phyloP scores from a whole-genome alignment of 169 alveolate species.

The Eimeria praecox region DNA sequence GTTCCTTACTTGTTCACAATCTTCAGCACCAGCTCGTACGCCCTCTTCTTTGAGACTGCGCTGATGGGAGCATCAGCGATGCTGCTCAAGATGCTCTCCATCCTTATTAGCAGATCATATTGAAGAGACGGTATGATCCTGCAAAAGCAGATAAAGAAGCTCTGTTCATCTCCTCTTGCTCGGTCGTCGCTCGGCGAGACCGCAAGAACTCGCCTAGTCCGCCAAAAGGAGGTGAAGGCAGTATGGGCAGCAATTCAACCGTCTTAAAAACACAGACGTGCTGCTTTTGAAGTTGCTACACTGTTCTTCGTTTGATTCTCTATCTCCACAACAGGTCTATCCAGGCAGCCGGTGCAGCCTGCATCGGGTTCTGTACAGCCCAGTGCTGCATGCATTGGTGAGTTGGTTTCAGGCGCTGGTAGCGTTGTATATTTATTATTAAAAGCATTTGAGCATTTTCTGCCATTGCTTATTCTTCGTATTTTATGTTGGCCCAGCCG shows the following conservation, averaged over 20 bases:
- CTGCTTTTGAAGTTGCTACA: not conserved
- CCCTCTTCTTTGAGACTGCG: conserved; percentile 2
- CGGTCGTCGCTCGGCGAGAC: not conserved
- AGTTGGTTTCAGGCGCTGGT: not conserved
- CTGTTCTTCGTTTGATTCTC: not conserved
- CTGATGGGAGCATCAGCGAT: conserved; percentile 62
- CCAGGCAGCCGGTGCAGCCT: not conserved
- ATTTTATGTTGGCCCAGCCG: not conserved
- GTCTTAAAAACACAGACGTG: not conserved
- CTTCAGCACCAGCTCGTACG: conserved; percentile 43
- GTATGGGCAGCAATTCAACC: not conserved
- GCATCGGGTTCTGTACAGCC: not conserved
- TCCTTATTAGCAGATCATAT: not conserved
- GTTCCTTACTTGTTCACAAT: conserved; percentile 42
- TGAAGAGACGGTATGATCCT: not conserved
- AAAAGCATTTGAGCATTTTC: not conserved
- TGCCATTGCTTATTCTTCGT: not conserved
- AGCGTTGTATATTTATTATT: not conserved
- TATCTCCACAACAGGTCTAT: not conserved
- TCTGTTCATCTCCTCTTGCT: not conserved
- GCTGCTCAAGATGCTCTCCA: conserved; percentile 46
- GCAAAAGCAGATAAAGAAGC: not conserved
- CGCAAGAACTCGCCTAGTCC: not conserved
- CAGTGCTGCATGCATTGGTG: not conserved
- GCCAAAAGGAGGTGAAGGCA: not conserved